Conservation (phyloP, 305 asterid species). For the Fraxinus sp. region DNA sequence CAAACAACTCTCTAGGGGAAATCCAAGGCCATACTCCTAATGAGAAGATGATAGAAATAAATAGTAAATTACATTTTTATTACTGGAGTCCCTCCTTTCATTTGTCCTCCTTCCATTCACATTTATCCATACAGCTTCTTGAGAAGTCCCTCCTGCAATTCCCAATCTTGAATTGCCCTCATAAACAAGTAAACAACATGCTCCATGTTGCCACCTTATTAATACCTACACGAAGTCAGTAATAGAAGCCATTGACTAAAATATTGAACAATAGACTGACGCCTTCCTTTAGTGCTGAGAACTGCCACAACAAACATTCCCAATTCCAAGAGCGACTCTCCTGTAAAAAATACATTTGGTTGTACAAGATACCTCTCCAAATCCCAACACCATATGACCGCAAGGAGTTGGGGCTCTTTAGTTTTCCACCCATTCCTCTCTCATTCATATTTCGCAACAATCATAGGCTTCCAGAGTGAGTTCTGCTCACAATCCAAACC, state of each 20-base stretch:
- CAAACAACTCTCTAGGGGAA: background rate
- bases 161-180: background rate
- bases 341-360: background rate
- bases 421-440: background rate
- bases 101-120: background rate
- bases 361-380: background rate
- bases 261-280: background rate
- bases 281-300: background rate
- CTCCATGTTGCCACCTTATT: background rate
- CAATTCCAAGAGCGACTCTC: background rate
- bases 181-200: background rate
- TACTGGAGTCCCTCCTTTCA: too few relatives aligned
- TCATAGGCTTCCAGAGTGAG: background rate
- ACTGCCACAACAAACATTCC: background rate
- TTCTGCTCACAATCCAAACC: background rate
- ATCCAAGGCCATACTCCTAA: background rate
- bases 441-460: background rate
- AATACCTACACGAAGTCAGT: background rate
- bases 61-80: too few relatives aligned
- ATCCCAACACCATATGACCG: background rate
- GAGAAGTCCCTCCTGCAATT: background rate
- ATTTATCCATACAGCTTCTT: background rate
- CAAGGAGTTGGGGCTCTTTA: background rate
- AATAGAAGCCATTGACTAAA: background rate
- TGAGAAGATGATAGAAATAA: background rate